A percentile compares a stretch with the other conserved stretches of the same genome.
Evolutionary conservation across 148 eudicot genomes (phyloP).

Genomic region (Rhododendron mucronatum): DNA sequence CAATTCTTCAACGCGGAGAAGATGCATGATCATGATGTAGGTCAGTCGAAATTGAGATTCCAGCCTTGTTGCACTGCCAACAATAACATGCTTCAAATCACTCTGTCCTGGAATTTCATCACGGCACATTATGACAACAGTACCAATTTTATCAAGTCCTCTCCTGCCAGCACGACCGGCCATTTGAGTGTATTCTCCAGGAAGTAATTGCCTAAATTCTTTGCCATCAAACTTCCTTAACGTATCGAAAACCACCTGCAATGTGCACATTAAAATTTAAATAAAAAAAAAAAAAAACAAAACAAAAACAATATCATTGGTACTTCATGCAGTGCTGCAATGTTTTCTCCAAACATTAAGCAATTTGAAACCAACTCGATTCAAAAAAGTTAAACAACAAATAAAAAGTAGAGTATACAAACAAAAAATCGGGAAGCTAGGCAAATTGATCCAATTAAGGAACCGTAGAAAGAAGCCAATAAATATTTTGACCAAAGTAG

Average conservation of each 20-base stretch:
- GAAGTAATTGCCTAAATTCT: slow-evolving; percentile 88
- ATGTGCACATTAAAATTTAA: slow-evolving; percentile 5
- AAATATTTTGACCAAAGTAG: not conserved
- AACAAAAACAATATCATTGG: not conserved
- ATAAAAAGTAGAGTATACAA: not conserved
- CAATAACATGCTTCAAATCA: slow-evolving; percentile 64
- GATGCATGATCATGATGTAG: slow-evolving; percentile 94
- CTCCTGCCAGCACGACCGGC: slow-evolving; percentile 99
- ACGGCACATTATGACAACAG: slow-evolving; percentile 88
- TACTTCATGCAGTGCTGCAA: slow-evolving; percentile 4
- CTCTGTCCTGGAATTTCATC: slow-evolving; percentile 89
- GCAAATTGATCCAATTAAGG: not conserved
- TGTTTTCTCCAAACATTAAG: not conserved
- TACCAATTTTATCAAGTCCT: slow-evolving; percentile 96
- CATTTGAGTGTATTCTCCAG: slow-evolving; percentile 99
- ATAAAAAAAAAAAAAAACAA: too few species aligned
- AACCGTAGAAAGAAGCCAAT: not conserved
- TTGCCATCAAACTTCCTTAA: slow-evolving; percentile 96
- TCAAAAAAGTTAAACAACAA: not conserved
- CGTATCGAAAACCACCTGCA: slow-evolving; percentile 93
- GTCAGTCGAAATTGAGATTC: slow-evolving; percentile 98
- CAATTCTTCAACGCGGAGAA: slow-evolving; percentile 94
- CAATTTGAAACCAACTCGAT: not conserved
- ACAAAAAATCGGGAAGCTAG: not conserved
- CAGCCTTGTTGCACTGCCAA: slow-evolving; percentile 92